These are phyloP conservation scores for Leccinum truebloodii DNA, from an alignment of 768 basidiomycete species.

Conservation along the genomic window DNA sequence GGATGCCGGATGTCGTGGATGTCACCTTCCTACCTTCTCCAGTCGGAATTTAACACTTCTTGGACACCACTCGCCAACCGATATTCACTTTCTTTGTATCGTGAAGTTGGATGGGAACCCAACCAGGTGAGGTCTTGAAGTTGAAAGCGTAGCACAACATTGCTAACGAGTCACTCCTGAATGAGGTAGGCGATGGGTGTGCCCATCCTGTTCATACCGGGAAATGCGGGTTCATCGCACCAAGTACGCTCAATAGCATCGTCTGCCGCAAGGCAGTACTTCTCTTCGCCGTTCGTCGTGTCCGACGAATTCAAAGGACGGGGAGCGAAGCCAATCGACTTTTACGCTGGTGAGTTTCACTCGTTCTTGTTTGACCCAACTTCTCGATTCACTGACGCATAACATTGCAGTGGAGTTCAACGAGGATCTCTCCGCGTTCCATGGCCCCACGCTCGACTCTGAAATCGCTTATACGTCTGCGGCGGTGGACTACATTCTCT, in stretches of 20 bases:
- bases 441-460: constrained; percentile 82
- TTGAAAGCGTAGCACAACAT: neutral
- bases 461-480: constrained; percentile 74
- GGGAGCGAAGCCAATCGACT: constrained; percentile 63
- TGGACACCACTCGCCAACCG: constrained; percentile 73
- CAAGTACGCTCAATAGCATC: constrained; percentile 96
- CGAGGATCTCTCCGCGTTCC: constrained; percentile 95
- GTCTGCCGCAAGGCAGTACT: constrained; percentile 82
- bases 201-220: constrained; percentile 96
- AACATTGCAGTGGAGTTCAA: constrained; percentile 76
- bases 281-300: constrained; percentile 55
- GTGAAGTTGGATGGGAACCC: constrained; percentile 84
- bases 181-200: constrained; percentile 44
- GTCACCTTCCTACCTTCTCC: constrained; percentile 85
- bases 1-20: constrained; percentile 97
- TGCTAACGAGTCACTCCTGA: constrained; percentile 6
- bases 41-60: constrained; percentile 61
- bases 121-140: constrained; percentile 44
- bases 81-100: constrained; percentile 89
- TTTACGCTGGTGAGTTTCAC: constrained; percentile 71
- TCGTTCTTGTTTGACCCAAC: neutral
- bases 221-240: constrained; percentile 92
- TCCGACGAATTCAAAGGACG: constrained; percentile 53
- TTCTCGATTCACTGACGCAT: neutral
- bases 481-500: constrained; percentile 77